Percentiles rank a stretch among this genome's conserved stretches.
phyloP scores from a whole-genome alignment of 345 rosid genomes.

The Eucalyptus leucophloia region DNA sequence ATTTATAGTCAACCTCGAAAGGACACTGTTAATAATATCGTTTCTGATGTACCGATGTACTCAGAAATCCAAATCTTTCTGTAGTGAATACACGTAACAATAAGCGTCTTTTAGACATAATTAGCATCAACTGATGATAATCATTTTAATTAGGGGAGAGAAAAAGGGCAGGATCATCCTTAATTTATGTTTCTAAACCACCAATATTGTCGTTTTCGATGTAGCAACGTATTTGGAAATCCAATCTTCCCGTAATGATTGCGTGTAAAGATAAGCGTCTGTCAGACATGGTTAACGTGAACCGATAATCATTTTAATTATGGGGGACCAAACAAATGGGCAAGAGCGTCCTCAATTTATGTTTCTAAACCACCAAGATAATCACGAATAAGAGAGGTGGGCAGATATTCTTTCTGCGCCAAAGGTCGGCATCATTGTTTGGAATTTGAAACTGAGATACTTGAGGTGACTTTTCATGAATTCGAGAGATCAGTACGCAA shows the following conservation, averaged over 20 bases:
- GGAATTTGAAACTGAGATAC: not conserved
- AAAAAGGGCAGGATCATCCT: not conserved
- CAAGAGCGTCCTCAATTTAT: not conserved
- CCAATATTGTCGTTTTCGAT: not conserved
- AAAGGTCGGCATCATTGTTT: not conserved
- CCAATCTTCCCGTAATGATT: not conserved
- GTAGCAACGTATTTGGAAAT: not conserved
- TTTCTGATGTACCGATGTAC: not conserved
- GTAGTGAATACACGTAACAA: not conserved
- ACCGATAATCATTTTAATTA: not conserved
- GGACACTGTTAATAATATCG: not conserved
- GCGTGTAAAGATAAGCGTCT: not conserved
- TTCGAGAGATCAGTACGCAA: not conserved
- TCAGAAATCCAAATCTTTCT: not conserved
- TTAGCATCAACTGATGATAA: not conserved
- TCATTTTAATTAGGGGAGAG: not conserved
- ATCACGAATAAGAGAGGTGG: not conserved
- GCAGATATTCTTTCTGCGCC: not conserved
- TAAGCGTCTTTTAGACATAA: not conserved
- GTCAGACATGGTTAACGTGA: not conserved
- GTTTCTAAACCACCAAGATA: not conserved
- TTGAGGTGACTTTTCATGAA: not conserved
- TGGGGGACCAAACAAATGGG: not conserved
- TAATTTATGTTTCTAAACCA: not conserved
- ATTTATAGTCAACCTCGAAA: not conserved